Base-by-base conservation (phyloP, 495 filamentous ascomycete genomes). In the Penicillium cinerascens region DNA sequence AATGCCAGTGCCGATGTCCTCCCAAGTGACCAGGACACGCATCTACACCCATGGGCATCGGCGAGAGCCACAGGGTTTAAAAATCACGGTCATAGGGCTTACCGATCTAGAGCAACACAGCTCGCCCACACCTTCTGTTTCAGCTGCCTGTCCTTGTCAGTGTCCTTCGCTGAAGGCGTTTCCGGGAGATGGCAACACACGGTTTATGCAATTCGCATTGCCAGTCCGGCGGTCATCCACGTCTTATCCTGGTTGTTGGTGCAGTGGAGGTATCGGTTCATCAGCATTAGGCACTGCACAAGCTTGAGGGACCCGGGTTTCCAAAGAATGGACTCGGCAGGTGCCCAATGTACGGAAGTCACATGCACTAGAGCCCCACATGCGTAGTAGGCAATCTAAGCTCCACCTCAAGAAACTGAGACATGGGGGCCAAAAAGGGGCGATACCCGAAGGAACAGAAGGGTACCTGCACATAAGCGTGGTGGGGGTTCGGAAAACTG, bases 261-360 rank as follows among this genome's bases (percentile, higher is more conserved):
- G 47, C 66, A 64, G 18, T 69, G 66, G 22, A 69, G 61, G 44
- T 69, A 69, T 47, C 60, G 56, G 33, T 57, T 65, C 54, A 65
- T 63, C 20, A 69, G 54, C 42, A 69, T 55, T 27, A 69, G 43
- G 39, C 56, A 65, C 42, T 69, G 58, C 11, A 67, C 52, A 13
- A 47, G n/a, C 41, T 66, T 56, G 11, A 67, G 39, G 4, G 64
- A 65, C 7, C 39, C 58, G 29, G 64, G 51, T n/a, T 58, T 23
- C 65, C 65, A 68, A 18, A 65, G 43, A 35, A 61, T 48, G 0
- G 44, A 55, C 41, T 68, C 62, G 5, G 48, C 40, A 0, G 47
- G 60, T n/a, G 16, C 66, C 38, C 4, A 68, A 44, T 37, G 10
- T n/a, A n/a, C n/a, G n/a, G n/a, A n/a, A n/a, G n/a, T n/a, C n/a